These are phyloP conservation scores for Coniella lustricola DNA, from an alignment of 2,329 filamentous ascomycete genomes.

Conservation along the genomic window DNA sequence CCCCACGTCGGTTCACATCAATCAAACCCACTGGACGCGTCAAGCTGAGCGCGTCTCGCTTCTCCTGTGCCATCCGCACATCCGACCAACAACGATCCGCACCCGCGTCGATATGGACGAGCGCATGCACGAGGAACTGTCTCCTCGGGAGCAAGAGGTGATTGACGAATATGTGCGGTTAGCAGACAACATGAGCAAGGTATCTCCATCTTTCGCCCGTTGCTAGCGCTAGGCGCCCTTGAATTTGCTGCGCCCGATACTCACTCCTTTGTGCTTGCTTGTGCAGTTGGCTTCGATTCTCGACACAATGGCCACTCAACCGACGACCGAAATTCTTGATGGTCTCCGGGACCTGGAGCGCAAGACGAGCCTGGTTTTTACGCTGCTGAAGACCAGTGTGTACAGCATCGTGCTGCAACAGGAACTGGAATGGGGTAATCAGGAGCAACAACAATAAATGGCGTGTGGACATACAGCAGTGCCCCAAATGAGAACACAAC, in stretches of 20 bases:
- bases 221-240: neutral
- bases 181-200: conserved; percentile 85
- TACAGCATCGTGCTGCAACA: conserved; percentile 98
- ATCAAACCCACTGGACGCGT: too few relatives aligned
- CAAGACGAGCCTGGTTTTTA: conserved; percentile 93
- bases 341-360: conserved; percentile 81
- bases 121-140: conserved; percentile 46
- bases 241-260: neutral
- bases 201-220: too few relatives aligned
- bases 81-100: too few relatives aligned
- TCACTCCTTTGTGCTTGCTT: neutral
- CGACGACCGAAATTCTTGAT: conserved; percentile 78
- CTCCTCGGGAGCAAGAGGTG: conserved; percentile 85
- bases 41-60: too few relatives aligned
- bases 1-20: too few relatives aligned
- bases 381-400: conserved; percentile 92
- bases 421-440: conserved; percentile 71
- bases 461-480: neutral
- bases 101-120: conserved; percentile 9
- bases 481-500: too few relatives aligned
- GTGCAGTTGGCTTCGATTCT: conserved; percentile 52
- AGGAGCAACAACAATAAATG: conserved; percentile 29
- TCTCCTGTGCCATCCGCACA: too few relatives aligned
- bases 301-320: conserved; percentile 58
- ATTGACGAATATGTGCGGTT: conserved; percentile 88